phyloP scores from a whole-genome alignment of 805 yeast genomes.

The Candida germanica region DNA sequence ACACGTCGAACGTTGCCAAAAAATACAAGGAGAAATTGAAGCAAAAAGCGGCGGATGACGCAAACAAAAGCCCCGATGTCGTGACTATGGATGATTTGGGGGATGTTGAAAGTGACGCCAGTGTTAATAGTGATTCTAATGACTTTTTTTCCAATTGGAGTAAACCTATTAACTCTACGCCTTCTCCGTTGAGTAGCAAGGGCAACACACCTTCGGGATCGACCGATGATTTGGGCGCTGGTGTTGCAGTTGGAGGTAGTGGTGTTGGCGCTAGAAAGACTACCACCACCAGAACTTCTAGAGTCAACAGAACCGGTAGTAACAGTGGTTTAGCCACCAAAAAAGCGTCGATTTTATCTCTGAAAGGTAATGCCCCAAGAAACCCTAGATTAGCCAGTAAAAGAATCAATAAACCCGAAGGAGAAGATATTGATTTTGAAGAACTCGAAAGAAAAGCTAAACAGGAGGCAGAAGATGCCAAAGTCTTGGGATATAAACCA shows the following conservation, averaged over 20 bases:
- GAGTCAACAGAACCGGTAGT: constrained; percentile 12
- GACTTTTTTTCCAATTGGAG: constrained; percentile 93
- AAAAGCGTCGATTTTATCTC: constrained; percentile 43
- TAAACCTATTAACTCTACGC: constrained; percentile 60
- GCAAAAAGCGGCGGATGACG: constrained; percentile 64
- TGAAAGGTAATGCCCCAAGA: constrained; percentile 51
- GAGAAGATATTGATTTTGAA: constrained; percentile 54
- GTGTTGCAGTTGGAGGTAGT: constrained; percentile 17
- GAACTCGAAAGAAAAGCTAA: constrained; percentile 74
- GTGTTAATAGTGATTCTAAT: constrained; percentile 31
- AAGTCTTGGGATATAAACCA: constrained; percentile 51
- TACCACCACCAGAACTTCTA: constrained; percentile 16
- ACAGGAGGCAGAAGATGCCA: constrained; percentile 71
- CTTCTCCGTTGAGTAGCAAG: constrained; percentile 49
- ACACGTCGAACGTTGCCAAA: constrained; percentile 75
- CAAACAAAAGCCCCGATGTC: constrained; percentile 65
- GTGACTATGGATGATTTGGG: constrained; percentile 58
- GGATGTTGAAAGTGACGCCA: constrained; percentile 17
- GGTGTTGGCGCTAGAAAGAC: constrained; percentile 19
- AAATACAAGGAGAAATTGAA: constrained; percentile 79
- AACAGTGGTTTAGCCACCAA: constrained; percentile 11
- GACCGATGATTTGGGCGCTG: constrained; percentile 31
- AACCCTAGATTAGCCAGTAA: constrained; percentile 57
- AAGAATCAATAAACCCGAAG: constrained; percentile 37
- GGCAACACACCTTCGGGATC: constrained; percentile 43